These are phyloP conservation scores for Pseudoturritis turrita DNA, from an alignment of 345 rosid species.

Conservation along the genomic window DNA sequence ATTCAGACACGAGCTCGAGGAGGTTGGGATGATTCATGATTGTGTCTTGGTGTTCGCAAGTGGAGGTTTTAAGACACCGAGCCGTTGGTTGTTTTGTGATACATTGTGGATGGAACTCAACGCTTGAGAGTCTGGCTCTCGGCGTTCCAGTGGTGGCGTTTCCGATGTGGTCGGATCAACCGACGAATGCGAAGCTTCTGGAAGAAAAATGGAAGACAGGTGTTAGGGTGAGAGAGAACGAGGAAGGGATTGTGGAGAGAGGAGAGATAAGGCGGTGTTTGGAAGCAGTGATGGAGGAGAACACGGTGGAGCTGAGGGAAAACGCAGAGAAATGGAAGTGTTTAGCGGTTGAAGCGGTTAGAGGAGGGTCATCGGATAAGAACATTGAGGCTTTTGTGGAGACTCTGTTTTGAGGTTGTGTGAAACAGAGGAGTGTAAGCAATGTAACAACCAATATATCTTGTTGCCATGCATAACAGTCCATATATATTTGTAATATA, in stretches of 20 bases:
- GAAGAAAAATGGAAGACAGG: constrained; percentile 55
- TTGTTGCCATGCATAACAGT: too few species aligned
- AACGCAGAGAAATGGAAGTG: constrained; percentile 56
- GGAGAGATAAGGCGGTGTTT: constrained; percentile 60
- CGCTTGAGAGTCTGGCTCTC: constrained; percentile 44
- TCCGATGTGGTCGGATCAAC: constrained; percentile 69
- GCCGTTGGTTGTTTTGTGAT: constrained; percentile 57
- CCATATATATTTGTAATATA: too few species aligned
- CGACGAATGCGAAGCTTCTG: constrained; percentile 50
- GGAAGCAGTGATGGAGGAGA: constrained; percentile 48
- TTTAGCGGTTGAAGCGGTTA: constrained; percentile 41
- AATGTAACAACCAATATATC: too few species aligned
- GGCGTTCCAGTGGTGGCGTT: constrained; percentile 70
- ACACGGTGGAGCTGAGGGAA: constrained; percentile 32
- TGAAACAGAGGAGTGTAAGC: neutral
- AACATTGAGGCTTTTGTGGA: constrained; percentile 51
- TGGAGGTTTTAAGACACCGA: constrained; percentile 48
- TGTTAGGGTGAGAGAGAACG: constrained; percentile 41
- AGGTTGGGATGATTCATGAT: constrained; percentile 51
- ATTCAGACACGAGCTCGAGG: constrained; percentile 36
- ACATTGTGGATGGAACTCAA: constrained; percentile 82
- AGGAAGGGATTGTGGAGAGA: constrained; percentile 42
- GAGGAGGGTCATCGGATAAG: constrained; percentile 46
- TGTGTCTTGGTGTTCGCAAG: constrained; percentile 64
- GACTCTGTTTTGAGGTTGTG: neutral